A percentile compares a stretch with the other conserved stretches of the same genome.
phyloP scores from a whole-genome alignment of 148 eudicot species.

The Fallopia convolvulus region DNA sequence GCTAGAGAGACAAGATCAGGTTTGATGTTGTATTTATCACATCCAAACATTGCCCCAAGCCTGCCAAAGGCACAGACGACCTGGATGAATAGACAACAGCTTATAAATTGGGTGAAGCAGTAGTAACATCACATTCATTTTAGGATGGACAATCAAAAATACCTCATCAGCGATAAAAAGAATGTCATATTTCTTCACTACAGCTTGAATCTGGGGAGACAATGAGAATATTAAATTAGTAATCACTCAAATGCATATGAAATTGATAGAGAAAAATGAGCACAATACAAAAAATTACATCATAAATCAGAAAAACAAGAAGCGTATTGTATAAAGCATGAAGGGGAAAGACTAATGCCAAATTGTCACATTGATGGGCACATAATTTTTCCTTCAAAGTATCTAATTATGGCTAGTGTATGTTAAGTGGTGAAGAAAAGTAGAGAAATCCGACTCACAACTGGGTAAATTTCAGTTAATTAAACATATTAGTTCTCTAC shows the following conservation, averaged over 20 bases:
- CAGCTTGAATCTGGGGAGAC: constrained; percentile 65
- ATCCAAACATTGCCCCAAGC: constrained; percentile 92
- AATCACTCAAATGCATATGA: background rate
- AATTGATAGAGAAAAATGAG: background rate
- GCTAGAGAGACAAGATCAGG: constrained; percentile 93
- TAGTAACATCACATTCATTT: background rate
- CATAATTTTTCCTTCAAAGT: too few relatives aligned
- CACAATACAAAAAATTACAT: background rate
- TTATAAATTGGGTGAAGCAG: background rate
- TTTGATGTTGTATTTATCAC: constrained; percentile 82
- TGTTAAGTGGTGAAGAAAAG: too few relatives aligned
- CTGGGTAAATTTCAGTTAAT: background rate
- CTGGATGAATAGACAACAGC: constrained; percentile 23
- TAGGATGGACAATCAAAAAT: background rate
- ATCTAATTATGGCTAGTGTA: too few relatives aligned
- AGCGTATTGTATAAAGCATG: background rate
- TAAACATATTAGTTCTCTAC: constrained; percentile 18
- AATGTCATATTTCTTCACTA: constrained; percentile 84
- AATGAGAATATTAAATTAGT: background rate
- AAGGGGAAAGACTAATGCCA: background rate
- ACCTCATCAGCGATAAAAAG: constrained; percentile 97
- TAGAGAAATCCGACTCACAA: background rate
- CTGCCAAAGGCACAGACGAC: constrained; percentile 96
- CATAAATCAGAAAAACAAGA: background rate
- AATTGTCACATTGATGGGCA: too few relatives aligned